These are phyloP conservation scores for Theileria parva DNA, from an alignment of 169 alveolate species.

Conservation along the genomic window DNA sequence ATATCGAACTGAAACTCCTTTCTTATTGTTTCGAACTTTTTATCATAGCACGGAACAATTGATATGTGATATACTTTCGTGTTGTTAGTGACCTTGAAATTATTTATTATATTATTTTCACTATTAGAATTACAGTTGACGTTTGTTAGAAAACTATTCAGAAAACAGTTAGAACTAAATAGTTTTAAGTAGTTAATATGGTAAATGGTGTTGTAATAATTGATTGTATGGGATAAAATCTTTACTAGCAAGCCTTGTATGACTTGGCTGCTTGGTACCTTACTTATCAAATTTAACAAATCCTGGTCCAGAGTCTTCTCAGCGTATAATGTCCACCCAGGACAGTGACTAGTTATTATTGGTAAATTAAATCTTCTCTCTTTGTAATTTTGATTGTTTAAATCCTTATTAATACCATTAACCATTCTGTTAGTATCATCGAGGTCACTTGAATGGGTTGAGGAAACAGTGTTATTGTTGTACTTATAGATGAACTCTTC, in stretches of 20 bases:
- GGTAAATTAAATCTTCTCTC: conserved; percentile 19
- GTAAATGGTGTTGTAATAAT: not conserved
- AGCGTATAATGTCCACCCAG: conserved; percentile 93
- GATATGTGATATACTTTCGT: conserved; percentile 77
- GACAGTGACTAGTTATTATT: conserved; percentile 81
- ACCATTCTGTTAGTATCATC: not conserved
- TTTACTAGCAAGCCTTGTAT: conserved; percentile 81
- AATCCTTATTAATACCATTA: not conserved
- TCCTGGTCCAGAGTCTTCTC: conserved; percentile 85
- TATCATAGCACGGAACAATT: conserved; percentile 92
- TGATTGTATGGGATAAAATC: conserved; percentile 35
- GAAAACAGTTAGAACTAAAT: not conserved
- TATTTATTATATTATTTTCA: not conserved
- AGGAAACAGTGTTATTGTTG: not conserved
- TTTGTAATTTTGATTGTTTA: not conserved
- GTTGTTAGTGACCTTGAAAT: not conserved
- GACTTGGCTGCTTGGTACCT: conserved; percentile 86
- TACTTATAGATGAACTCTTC: conserved; percentile 37
- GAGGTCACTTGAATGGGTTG: not conserved
- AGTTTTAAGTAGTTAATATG: conserved; percentile 2
- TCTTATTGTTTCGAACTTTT: conserved; percentile 82
- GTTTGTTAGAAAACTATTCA: not conserved
- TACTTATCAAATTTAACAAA: conserved; percentile 82
- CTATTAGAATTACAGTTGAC: not conserved
- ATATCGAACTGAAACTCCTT: conserved; percentile 14